Percentiles rank a stretch among this genome's conserved stretches.
Evolutionary conservation across 495 filamentous ascomycete genomes (phyloP).

Genomic region (Trichodelitschia bisporula): DNA sequence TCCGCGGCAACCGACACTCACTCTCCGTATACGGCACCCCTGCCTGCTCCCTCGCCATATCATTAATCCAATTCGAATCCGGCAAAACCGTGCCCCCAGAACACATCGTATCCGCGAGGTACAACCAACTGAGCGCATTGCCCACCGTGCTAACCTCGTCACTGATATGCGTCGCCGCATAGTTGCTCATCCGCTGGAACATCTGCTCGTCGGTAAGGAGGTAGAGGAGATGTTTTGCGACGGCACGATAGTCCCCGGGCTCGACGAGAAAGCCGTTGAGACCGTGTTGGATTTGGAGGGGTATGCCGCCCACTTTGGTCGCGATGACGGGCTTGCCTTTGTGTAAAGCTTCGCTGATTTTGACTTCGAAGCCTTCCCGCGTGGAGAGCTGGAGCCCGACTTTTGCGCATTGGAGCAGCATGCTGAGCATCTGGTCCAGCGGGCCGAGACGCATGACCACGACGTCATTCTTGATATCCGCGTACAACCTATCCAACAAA

Average conservation of each 20-base stretch:
- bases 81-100: conserved; percentile 23
- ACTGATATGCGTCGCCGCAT: conserved; percentile 38
- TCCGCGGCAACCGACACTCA: conserved; percentile 32
- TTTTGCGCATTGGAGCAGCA: conserved; percentile 47
- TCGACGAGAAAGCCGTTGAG: conserved; percentile 60
- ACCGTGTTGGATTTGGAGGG: conserved; percentile 48
- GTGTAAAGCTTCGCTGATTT: conserved; percentile 70
- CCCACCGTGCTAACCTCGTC: conserved; percentile 73
- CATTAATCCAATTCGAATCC: conserved; percentile 43
- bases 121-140: conserved; percentile 56
- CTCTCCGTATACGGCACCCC: conserved; percentile 29
- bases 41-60: conserved; percentile 48
- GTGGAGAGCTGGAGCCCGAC: conserved; percentile 61
- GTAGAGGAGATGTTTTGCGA: conserved; percentile 42
- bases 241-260: conserved; percentile 44
- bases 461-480: conserved; percentile 29
- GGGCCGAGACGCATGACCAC: conserved; percentile 56
- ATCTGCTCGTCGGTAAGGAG: conserved; percentile 41
- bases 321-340: conserved; percentile 68
- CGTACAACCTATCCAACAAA: conserved; percentile 31
- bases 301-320: conserved; percentile 56
- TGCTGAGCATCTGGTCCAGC: conserved; percentile 62
- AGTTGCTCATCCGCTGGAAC: conserved; percentile 41
- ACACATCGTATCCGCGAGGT: conserved; percentile 38
- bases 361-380: conserved; percentile 73